Conservation (phyloP, 805 yeast genomes). For the Cyberlindnera euphorbiiphila region DNA sequence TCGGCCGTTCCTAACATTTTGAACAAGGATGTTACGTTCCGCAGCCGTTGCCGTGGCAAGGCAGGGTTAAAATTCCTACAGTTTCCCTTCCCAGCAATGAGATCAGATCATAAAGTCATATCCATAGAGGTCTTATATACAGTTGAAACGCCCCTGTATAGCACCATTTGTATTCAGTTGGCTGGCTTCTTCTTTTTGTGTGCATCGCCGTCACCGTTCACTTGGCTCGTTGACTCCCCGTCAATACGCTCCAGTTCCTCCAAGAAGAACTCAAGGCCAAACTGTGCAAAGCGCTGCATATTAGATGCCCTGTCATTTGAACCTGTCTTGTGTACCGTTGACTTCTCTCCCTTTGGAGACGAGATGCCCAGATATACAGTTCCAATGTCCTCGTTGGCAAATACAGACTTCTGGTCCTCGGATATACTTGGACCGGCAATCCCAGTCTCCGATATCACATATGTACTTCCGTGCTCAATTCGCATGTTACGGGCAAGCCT, state of each 20-base stretch:
- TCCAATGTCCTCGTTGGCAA: slow-evolving; percentile 46
- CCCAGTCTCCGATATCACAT: slow-evolving; percentile 81
- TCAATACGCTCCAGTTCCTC: slow-evolving; percentile 37
- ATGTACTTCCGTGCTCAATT: slow-evolving; percentile 79
- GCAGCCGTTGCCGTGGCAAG: too few species aligned
- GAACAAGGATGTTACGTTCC: too few species aligned
- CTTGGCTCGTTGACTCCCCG: slow-evolving; percentile 4
- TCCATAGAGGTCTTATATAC: too few species aligned
- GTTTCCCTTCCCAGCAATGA: too few species aligned
- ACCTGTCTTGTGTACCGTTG: slow-evolving; percentile 44
- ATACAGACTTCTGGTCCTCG: slow-evolving; percentile 33
- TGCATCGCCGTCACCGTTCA: slow-evolving; percentile 4
- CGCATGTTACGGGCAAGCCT: slow-evolving; percentile 75
- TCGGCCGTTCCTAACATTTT: too few species aligned
- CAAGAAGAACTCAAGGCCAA: slow-evolving; percentile 59
- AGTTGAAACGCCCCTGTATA: too few species aligned
- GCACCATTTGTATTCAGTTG: neutral
- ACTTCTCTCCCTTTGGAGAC: slow-evolving; percentile 56
- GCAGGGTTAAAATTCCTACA: too few species aligned
- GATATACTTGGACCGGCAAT: slow-evolving; percentile 72
- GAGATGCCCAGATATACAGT: slow-evolving; percentile 68
- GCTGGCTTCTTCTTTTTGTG: slow-evolving; percentile 7
- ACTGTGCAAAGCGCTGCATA: slow-evolving; percentile 71
- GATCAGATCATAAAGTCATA: slow-evolving; percentile 4
- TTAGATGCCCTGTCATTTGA: slow-evolving; percentile 53